Evolutionary conservation across 1,284 basidiomycete species (phyloP).

Genomic region (Rugosomyces carneus): DNA sequence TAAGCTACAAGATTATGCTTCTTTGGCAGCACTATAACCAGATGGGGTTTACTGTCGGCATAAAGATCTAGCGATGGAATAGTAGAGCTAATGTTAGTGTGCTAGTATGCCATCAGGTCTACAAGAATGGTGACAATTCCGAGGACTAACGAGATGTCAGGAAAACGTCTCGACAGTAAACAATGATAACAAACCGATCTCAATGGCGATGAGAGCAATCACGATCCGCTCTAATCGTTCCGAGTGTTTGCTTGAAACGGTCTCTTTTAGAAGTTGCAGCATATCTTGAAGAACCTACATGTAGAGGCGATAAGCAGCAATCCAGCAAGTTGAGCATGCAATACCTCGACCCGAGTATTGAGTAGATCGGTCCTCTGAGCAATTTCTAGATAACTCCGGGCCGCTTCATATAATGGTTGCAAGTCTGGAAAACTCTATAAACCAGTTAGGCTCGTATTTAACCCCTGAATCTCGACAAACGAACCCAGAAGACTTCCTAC

Average conservation of each 20-base stretch:
- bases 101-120: constrained; percentile 34
- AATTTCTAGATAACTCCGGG: constrained; percentile 90
- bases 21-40: background rate
- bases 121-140: constrained; percentile 42
- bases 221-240: constrained; percentile 96
- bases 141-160: constrained; percentile 27
- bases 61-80: no score
- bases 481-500: constrained; percentile 90
- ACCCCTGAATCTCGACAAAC: constrained; percentile 17
- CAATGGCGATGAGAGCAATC: constrained; percentile 86
- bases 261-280: constrained; percentile 93
- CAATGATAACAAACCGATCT: constrained; percentile 56
- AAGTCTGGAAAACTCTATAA: constrained; percentile 82
- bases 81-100: background rate
- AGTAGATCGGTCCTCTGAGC: constrained; percentile 90
- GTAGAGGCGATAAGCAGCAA: background rate
- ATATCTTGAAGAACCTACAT: constrained; percentile 89
- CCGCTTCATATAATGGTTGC: constrained; percentile 92
- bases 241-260: constrained; percentile 85
- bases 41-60: background rate
- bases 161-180: background rate
- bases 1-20: no score
- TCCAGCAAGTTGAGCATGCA: constrained; percentile 8
- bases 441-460: background rate
- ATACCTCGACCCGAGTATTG: constrained; percentile 89